These are phyloP conservation scores for Tylopilus orsonianus DNA, from an alignment of 1,284 basidiomycete species.

Conservation along the genomic window DNA sequence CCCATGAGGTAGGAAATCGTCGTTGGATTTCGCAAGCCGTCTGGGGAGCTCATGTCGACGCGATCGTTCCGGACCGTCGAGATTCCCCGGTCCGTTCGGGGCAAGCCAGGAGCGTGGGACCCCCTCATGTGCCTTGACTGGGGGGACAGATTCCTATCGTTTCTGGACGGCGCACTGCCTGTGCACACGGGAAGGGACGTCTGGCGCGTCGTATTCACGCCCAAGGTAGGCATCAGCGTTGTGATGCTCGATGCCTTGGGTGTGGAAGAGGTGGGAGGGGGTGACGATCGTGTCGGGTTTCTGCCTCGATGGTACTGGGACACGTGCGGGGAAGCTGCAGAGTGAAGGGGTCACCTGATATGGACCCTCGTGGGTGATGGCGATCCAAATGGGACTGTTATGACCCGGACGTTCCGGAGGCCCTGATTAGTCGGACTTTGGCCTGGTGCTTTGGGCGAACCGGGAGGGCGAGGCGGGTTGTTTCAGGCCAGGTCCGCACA, in stretches of 20 bases:
- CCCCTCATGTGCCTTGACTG: conserved; percentile 75
- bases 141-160: conserved; percentile 63
- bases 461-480: conserved; percentile 15
- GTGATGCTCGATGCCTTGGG: conserved; percentile 45
- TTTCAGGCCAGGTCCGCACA: conserved; percentile 19
- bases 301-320: conserved; percentile 72
- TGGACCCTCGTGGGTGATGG: conserved; percentile 10
- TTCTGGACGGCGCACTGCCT: conserved; percentile 45
- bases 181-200: conserved; percentile 37
- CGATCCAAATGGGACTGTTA: no score
- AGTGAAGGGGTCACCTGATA: conserved; percentile 25
- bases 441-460: conserved; percentile 21
- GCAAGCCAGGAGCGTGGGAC: conserved; percentile 76
- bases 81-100: conserved; percentile 73
- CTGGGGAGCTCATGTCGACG: conserved; percentile 62
- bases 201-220: conserved; percentile 68
- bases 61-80: conserved; percentile 72
- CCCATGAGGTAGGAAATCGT: conserved; percentile 65
- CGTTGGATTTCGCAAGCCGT: conserved; percentile 87
- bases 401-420: conserved; percentile 25
- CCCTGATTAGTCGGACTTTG: conserved; percentile 27
- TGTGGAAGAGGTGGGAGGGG: conserved; percentile 56
- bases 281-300: conserved; percentile 73
- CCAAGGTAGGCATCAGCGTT: conserved; percentile 51
- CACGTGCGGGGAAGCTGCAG: not conserved